Evolutionary conservation across 441 rosid genomes (phyloP).

Genomic region (Croton laevigatus): DNA sequence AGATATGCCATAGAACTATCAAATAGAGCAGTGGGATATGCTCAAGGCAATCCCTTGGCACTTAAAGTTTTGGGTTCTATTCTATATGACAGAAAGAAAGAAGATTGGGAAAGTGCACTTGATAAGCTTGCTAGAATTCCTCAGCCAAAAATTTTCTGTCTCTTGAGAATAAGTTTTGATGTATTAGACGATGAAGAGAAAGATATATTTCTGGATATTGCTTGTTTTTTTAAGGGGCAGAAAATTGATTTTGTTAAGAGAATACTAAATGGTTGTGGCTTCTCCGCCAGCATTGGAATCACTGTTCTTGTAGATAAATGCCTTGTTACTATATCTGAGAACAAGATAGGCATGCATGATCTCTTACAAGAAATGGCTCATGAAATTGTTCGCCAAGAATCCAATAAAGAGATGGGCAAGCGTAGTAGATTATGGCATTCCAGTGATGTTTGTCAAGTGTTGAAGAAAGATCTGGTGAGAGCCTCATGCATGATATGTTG

Average conservation of each 20-base stretch:
- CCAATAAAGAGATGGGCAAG: slow-evolving; percentile 1
- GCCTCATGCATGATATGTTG: neutral
- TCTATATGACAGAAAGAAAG: neutral
- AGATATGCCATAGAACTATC: slow-evolving; percentile 1
- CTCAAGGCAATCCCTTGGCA: slow-evolving; percentile 16
- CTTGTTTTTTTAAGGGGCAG: slow-evolving; percentile 10
- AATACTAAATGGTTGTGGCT: slow-evolving; percentile 10
- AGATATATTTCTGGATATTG: slow-evolving; percentile 2
- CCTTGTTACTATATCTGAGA: neutral
- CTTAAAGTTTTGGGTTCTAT: slow-evolving; percentile 22
- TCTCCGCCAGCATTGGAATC: neutral
- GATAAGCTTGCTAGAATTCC: neutral
- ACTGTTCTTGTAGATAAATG: slow-evolving; percentile 5
- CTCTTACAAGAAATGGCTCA: slow-evolving; percentile 23
- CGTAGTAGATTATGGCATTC: slow-evolving; percentile 21
- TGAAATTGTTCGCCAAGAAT: slow-evolving; percentile 20
- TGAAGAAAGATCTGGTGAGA: slow-evolving; percentile 9
- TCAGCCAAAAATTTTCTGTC: neutral
- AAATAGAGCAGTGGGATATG: neutral
- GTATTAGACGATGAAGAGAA: neutral
- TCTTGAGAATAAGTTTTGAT: slow-evolving; percentile 16
- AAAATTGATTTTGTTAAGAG: neutral
- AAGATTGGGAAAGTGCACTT: slow-evolving; percentile 9
- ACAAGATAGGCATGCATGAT: slow-evolving; percentile 22
- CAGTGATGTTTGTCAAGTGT: slow-evolving; percentile 4